These are phyloP conservation scores for Xerocomus potaroensis DNA, from an alignment of 768 basidiomycete genomes.

Conservation along the genomic window DNA sequence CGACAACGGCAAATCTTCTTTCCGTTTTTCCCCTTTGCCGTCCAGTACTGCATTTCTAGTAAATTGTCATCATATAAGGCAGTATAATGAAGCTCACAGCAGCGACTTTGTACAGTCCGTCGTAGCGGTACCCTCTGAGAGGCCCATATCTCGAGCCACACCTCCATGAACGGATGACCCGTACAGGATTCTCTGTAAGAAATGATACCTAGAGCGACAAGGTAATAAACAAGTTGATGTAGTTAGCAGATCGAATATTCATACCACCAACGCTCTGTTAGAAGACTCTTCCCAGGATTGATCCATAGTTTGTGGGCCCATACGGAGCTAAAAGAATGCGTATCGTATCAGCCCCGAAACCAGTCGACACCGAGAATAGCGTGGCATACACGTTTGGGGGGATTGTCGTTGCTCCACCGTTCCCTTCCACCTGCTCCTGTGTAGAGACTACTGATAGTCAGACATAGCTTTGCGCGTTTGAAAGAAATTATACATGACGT, in stretches of 20 bases:
- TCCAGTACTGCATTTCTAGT: conserved; percentile 17
- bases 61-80: no score
- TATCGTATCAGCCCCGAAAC: not conserved
- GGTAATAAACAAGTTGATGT: not conserved
- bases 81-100: conserved; percentile 9
- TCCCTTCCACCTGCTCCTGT: conserved; percentile 26
- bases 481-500: conserved; percentile 20
- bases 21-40: conserved; percentile 10
- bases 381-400: conserved; percentile 23
- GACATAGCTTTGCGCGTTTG: not conserved
- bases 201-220: conserved; percentile 19
- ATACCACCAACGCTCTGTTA: conserved; percentile 21
- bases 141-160: conserved; percentile 26
- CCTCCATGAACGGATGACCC: conserved; percentile 25
- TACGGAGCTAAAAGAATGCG: conserved; percentile 4
- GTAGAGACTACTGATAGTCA: conserved; percentile 21
- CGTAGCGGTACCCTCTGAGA: conserved; percentile 24
- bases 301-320: conserved; percentile 21
- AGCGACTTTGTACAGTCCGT: conserved; percentile 27
- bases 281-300: conserved; percentile 16
- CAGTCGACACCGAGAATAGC: not conserved
- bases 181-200: conserved; percentile 16
- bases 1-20: conserved; percentile 23
- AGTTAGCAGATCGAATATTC: not conserved
- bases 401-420: not conserved